Percentiles rank a stretch among this genome's conserved stretches.
Evolutionary conservation across 2,329 filamentous ascomycete genomes (phyloP).

Genomic region (Sporothrix protearum): DNA sequence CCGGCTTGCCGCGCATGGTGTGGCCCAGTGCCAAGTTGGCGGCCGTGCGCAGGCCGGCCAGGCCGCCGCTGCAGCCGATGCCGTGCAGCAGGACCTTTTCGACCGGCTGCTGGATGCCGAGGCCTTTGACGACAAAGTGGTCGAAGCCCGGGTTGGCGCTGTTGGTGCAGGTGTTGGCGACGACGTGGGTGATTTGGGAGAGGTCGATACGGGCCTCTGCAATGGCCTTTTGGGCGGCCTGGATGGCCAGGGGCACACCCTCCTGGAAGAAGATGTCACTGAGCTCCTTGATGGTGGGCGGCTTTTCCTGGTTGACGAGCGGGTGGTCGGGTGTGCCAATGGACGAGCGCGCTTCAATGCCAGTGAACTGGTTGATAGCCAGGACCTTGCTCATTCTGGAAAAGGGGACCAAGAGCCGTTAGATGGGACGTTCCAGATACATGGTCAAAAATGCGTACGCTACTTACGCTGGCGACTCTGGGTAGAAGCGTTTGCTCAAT

Average conservation of each 20-base stretch:
- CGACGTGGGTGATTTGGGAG: constrained; percentile 60
- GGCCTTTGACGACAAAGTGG: constrained; percentile 57
- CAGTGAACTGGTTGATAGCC: constrained; percentile 61
- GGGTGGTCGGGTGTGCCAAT: constrained; percentile 60
- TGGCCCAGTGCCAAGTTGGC: constrained; percentile 64
- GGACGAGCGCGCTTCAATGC: constrained; percentile 60
- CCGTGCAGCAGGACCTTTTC: constrained; percentile 65
- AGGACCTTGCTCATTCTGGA: constrained; percentile 60
- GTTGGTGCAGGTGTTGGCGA: constrained; percentile 66
- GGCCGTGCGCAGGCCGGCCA: constrained; percentile 60
- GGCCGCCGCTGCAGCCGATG: constrained; percentile 62
- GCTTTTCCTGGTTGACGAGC: constrained; percentile 53
- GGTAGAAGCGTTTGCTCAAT: constrained; percentile 56
- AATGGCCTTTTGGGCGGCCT: constrained; percentile 53
- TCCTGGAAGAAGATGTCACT: constrained; percentile 54
- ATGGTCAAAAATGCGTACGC: neutral
- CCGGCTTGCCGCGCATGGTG: constrained; percentile 54
- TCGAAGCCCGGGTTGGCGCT: constrained; percentile 68
- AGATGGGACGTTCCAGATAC: neutral
- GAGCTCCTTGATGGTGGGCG: constrained; percentile 54
- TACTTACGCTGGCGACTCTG: constrained; percentile 56
- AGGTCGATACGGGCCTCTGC: constrained; percentile 51
- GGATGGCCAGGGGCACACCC: constrained; percentile 56
- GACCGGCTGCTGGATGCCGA: constrained; percentile 55
- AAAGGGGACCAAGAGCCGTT: neutral